phyloP scores from a whole-genome alignment of 257 asterid genomes.

The Thymus mandschuricus region DNA sequence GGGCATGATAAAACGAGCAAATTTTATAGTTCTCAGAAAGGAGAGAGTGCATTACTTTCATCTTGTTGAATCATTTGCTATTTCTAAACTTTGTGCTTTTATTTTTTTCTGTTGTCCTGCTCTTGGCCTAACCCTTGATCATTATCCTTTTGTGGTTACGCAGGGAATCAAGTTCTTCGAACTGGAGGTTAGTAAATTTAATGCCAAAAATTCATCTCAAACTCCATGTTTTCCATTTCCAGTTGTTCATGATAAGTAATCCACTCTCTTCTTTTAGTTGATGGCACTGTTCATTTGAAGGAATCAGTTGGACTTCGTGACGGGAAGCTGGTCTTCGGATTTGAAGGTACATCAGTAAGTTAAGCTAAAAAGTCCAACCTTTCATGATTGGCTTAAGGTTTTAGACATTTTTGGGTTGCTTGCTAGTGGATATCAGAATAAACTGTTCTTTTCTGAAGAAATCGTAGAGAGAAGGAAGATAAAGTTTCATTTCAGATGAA shows the following conservation, averaged over 20 bases:
- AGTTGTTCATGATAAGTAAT: slow-evolving; percentile 21
- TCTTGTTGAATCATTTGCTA: neutral
- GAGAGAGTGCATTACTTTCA: neutral
- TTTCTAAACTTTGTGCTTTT: slow-evolving; percentile 6
- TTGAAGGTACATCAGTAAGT: slow-evolving; percentile 56
- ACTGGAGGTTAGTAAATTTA: slow-evolving; percentile 77
- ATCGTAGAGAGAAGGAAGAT: too few species aligned
- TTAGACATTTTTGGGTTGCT: neutral
- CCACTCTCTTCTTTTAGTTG: slow-evolving; percentile 12
- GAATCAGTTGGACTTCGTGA: slow-evolving; percentile 71
- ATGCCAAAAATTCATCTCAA: slow-evolving; percentile 33
- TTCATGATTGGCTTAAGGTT: neutral
- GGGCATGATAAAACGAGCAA: slow-evolving; percentile 45
- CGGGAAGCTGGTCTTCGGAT: slow-evolving; percentile 84
- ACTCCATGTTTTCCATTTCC: slow-evolving; percentile 15
- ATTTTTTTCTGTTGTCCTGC: slow-evolving; percentile 4
- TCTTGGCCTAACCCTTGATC: slow-evolving; percentile 17
- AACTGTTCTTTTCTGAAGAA: too few species aligned
- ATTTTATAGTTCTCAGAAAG: neutral
- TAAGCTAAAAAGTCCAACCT: slow-evolving; percentile 18
- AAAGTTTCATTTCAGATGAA: too few species aligned
- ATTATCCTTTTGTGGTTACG: slow-evolving; percentile 24
- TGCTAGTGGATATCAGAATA: neutral
- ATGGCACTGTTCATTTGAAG: slow-evolving; percentile 37
- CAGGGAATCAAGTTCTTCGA: slow-evolving; percentile 99